Percentiles rank a stretch among this genome's conserved stretches.
These are phyloP conservation scores for Xerocomus spinulosus DNA, from an alignment of 768 basidiomycete species.

Conservation along the genomic window DNA sequence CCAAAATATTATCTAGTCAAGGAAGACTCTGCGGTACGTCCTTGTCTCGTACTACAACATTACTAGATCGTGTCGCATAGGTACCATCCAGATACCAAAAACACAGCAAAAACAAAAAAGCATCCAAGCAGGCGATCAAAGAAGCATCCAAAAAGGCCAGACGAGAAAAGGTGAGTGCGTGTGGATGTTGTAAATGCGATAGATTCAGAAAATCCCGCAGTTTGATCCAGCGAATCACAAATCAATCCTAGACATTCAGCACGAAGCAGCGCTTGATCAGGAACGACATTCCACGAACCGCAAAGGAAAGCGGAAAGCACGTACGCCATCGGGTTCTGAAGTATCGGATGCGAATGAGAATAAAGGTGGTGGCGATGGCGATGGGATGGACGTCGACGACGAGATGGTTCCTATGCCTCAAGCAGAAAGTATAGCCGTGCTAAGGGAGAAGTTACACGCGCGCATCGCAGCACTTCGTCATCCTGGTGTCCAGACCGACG, in stretches of 20 bases:
- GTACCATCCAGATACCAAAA: conserved; percentile 72
- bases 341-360: conserved; percentile 25
- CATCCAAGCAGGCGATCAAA: conserved; percentile 81
- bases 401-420: conserved; percentile 60
- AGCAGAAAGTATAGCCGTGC: conserved; percentile 53
- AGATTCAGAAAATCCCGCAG: no score
- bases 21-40: conserved; percentile 14
- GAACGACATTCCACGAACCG: conserved; percentile 19
- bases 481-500: conserved; percentile 32
- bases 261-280: conserved; percentile 39
- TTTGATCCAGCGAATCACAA: conserved; percentile 92
- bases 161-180: conserved; percentile 63
- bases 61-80: background rate
- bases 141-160: conserved; percentile 88
- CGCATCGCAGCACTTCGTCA: conserved; percentile 68
- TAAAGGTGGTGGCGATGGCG: conserved; percentile 14
- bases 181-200: background rate
- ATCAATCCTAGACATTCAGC: conserved; percentile 67
- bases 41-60: no score
- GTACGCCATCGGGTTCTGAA: conserved; percentile 12
- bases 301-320: conserved; percentile 50
- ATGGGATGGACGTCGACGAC: conserved; percentile 30
- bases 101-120: conserved; percentile 81
- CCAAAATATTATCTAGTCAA: conserved; percentile 74
- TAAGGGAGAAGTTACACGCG: conserved; percentile 72